Evolutionary conservation across 1,139 yeast genomes (phyloP), one percentile per base, ranked within the genome.

Genomic region (Kodamaea sp.): DNA sequence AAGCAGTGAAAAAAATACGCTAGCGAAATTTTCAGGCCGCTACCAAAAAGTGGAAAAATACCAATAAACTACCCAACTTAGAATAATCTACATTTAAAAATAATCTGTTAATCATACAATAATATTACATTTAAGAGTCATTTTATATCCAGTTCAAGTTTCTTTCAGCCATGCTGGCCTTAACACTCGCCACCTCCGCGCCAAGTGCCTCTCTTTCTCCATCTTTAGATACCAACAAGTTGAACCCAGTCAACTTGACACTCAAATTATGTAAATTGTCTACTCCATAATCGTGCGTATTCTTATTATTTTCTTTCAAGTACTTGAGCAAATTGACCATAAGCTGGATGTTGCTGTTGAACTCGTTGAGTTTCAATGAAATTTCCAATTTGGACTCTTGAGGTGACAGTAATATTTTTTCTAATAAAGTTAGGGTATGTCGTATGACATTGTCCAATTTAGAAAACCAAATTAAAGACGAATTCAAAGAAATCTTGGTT

Each of bases 401-500:
- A 9, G 25, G 31, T 8, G 42, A 43, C n/a, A 39, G 40, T n/a
- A 60, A 41, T 6, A 57, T 43, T 4, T 47, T 45, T n/a, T 32
- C 32, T 29, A 65, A 52, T 31, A 67, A 59, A 7, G 34, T 37
- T n/a, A 66, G 43, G 36, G 58, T 66, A 41, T 56, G 63, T 11
- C 51, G 47, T 24, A 70, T 56, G 22, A 70, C 71, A 34, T 65
- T 65, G 50, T 65, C 60, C 31, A 70, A 53, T 45, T 66, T 65
- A 34, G 52, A 56, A 39, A 56, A 57, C 70, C 73, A 67, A 34
- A 62, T 57, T 29, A 67, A 48, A 24, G 59, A 50, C 11, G 45
- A 35, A 23, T 39, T 35, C 36, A 48, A 37, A 4, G 49, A 46
- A 7, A 48, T 41, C 29, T 42, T 45, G 27, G 41, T 30, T 9